Evolutionary conservation across 768 basidiomycete genomes (phyloP).

Genomic region (Epithele typhae): DNA sequence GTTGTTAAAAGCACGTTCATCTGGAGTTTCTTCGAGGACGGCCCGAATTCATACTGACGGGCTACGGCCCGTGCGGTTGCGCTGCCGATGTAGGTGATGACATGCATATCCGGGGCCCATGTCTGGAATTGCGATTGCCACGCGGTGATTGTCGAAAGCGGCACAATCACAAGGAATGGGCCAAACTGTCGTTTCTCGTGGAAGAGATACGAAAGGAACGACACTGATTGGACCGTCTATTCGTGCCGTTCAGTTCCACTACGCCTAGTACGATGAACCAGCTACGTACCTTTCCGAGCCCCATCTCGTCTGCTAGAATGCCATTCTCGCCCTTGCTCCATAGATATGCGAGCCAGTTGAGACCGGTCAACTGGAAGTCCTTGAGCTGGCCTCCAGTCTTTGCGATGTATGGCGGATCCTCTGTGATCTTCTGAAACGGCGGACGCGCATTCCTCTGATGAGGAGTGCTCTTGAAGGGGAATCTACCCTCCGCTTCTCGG

Average conservation of each 20-base stretch:
- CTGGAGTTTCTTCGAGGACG: constrained; percentile 83
- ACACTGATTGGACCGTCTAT: constrained; percentile 92
- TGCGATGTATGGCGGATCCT: constrained; percentile 83
- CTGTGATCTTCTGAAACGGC: constrained; percentile 72
- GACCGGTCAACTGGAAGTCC: constrained; percentile 96
- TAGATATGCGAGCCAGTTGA: constrained; percentile 98
- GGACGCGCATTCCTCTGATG: constrained; percentile 72
- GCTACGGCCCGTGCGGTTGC: constrained; percentile 86
- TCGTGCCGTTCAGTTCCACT: background rate
- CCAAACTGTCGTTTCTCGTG: constrained; percentile 91
- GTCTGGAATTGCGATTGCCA: constrained; percentile 94
- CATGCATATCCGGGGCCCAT: constrained; percentile 97
- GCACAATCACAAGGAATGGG: constrained; percentile 96
- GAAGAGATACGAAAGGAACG: constrained; percentile 93
- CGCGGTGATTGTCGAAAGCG: constrained; percentile 94
- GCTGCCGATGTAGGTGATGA: constrained; percentile 94
- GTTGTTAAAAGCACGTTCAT: constrained; percentile 98
- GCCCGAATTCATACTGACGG: constrained; percentile 87
- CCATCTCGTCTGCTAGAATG: constrained; percentile 99
- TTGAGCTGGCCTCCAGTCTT: constrained; percentile 83
- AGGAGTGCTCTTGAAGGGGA: constrained; percentile 77
- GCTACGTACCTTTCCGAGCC: constrained; percentile 79
- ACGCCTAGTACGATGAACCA: no score
- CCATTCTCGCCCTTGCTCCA: constrained; percentile 96
- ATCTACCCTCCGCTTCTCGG: constrained; percentile 72